phyloP scores from a whole-genome alignment of 768 basidiomycete species.

The Pisolithus microcarpus region DNA sequence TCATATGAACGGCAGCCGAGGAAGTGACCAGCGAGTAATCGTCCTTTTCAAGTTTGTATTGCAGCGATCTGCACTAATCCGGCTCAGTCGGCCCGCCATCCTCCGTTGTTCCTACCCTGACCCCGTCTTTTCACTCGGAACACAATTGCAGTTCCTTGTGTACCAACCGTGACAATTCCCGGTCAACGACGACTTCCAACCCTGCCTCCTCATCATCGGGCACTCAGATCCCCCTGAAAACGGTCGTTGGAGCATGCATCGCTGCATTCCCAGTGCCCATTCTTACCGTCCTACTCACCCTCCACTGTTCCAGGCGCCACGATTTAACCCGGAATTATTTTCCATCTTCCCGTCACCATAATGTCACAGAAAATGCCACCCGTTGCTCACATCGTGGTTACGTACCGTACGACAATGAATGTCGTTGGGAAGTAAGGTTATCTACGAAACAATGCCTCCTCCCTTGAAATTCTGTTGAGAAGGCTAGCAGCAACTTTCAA shows the following conservation, averaged over 20 bases:
- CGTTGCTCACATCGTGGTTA: constrained; percentile 29
- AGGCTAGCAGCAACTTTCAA: constrained; percentile 57
- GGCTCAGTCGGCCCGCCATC: too few relatives aligned
- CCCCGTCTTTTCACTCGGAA: too few relatives aligned
- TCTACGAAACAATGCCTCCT: constrained; percentile 35
- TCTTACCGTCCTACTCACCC: constrained; percentile 41
- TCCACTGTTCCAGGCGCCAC: constrained; percentile 46
- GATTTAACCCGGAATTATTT: constrained; percentile 11
- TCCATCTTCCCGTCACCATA: constrained; percentile 29
- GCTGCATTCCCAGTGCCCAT: constrained; percentile 50
- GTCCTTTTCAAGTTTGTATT: too few relatives aligned
- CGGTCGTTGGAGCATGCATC: constrained; percentile 57
- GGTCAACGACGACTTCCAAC: too few relatives aligned
- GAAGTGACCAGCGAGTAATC: too few relatives aligned
- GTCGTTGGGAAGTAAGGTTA: constrained; percentile 33
- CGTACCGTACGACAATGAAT: constrained; percentile 19
- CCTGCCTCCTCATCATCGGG: too few relatives aligned
- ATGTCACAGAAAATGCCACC: constrained; percentile 35
- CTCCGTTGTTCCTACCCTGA: too few relatives aligned
- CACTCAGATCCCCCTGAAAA: too few relatives aligned
- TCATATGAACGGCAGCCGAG: too few relatives aligned
- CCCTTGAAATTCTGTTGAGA: constrained; percentile 44
- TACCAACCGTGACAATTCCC: too few relatives aligned
- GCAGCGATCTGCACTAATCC: too few relatives aligned
- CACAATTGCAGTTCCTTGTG: too few relatives aligned